phyloP scores from a whole-genome alignment of 1,284 basidiomycete genomes.

The Puccinia novopanici region DNA sequence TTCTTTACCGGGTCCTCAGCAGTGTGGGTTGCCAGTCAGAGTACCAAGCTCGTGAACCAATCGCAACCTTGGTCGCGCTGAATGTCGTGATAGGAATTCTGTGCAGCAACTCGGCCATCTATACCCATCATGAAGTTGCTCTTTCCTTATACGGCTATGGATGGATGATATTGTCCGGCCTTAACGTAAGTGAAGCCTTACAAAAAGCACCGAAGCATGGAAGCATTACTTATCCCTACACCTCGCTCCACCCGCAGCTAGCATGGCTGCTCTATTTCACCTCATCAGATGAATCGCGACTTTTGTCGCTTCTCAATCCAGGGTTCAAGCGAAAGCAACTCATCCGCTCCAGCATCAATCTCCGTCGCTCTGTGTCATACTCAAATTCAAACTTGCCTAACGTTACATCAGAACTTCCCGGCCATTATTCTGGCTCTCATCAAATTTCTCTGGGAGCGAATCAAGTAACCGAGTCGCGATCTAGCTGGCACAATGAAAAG shows the following conservation, averaged over 20 bases:
- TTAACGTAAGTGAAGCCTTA: slow-evolving; percentile 27
- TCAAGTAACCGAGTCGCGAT: not conserved
- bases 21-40: slow-evolving; percentile 33
- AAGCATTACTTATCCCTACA: not conserved
- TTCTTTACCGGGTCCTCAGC: slow-evolving; percentile 29
- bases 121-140: slow-evolving; percentile 16
- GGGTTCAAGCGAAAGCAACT: slow-evolving; percentile 31
- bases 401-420: slow-evolving; percentile 6
- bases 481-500: slow-evolving; percentile 22
- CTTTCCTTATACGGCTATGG: slow-evolving; percentile 27
- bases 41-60: not conserved
- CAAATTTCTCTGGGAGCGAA: not conserved
- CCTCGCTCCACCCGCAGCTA: not conserved
- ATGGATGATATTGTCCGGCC: slow-evolving; percentile 32
- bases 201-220: not conserved
- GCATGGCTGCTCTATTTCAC: slow-evolving; percentile 40
- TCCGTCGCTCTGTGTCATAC: slow-evolving; percentile 26
- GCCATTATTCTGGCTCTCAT: slow-evolving; percentile 27
- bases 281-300: slow-evolving; percentile 19
- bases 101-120: slow-evolving; percentile 28
- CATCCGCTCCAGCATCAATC: slow-evolving; percentile 43
- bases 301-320: slow-evolving; percentile 30
- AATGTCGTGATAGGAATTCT: slow-evolving; percentile 40
- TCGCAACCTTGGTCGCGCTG: slow-evolving; percentile 30
- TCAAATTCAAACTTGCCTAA: slow-evolving; percentile 1